phyloP scores from a whole-genome alignment of 1,284 basidiomycete species.

The Sporisorium scitamineum region DNA sequence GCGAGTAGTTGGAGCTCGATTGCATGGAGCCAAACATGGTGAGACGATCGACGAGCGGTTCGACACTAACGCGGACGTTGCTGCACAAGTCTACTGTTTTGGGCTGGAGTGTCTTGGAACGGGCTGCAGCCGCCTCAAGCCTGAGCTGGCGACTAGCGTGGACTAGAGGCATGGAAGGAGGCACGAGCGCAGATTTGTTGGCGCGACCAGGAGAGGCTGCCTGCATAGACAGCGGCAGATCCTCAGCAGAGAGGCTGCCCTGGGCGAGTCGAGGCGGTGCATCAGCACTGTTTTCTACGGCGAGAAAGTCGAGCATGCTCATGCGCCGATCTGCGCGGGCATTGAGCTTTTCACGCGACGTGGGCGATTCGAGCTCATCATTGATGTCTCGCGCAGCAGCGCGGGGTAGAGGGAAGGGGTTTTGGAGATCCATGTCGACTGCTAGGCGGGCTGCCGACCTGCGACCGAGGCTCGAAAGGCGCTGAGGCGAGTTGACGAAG shows the following conservation, averaged over 20 bases:
- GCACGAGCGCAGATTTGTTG: constrained; percentile 2
- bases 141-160: constrained; percentile 32
- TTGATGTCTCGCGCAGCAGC: constrained; percentile 27
- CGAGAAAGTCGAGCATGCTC: constrained; percentile 54
- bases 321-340: constrained; percentile 29
- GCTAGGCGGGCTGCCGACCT: constrained; percentile 11
- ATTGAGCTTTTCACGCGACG: constrained; percentile 6
- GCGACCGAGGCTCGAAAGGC: constrained; percentile 33
- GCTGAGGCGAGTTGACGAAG: constrained; percentile 28
- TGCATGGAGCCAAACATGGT: constrained; percentile 68
- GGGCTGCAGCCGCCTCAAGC: constrained; percentile 17
- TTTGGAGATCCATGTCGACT: neutral
- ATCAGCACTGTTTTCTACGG: constrained; percentile 7
- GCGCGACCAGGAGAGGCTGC: neutral
- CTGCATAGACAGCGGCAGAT: constrained; percentile 21
- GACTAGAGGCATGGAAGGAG: constrained; percentile 34
- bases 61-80: constrained; percentile 34
- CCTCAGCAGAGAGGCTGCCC: constrained; percentile 34
- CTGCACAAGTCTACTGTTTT: constrained; percentile 27
- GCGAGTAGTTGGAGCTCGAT: constrained; percentile 67
- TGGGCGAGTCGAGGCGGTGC: constrained; percentile 2
- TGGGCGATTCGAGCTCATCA: constrained; percentile 26
- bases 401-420: constrained; percentile 3
- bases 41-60: constrained; percentile 56
- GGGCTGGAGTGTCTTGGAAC: constrained; percentile 10